Conservation (phyloP, 495 filamentous ascomycete species). For the Penicillium pancosmium region DNA sequence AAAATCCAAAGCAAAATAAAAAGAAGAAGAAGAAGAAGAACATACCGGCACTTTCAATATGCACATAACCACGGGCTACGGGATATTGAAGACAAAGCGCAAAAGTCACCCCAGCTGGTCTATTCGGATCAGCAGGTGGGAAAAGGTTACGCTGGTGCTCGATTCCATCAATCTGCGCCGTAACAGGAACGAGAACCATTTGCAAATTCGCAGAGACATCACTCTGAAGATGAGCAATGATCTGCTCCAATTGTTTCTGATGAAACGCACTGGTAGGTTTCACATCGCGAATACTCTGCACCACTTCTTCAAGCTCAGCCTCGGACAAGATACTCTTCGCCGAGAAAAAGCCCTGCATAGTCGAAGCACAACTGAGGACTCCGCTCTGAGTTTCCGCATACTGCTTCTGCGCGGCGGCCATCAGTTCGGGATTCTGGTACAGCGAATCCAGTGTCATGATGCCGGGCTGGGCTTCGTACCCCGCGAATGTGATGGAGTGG, state of each 20-base stretch:
- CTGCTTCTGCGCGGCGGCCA: slow-evolving; percentile 18
- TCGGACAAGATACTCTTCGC: slow-evolving; percentile 24
- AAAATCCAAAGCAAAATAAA: too few relatives aligned
- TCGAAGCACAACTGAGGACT: slow-evolving; percentile 16
- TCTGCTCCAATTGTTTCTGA: slow-evolving; percentile 26
- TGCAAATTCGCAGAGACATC: slow-evolving; percentile 31
- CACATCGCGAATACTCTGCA: slow-evolving; percentile 24
- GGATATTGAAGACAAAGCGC: slow-evolving; percentile 33
- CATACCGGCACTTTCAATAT: slow-evolving; percentile 44
- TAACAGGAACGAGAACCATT: slow-evolving; percentile 22
- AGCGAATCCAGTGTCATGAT: slow-evolving; percentile 1
- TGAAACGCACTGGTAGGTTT: slow-evolving; percentile 28
- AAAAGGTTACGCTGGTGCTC: slow-evolving; percentile 24
- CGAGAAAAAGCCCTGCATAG: slow-evolving; percentile 32
- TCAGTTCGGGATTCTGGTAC: neutral
- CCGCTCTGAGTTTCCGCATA: slow-evolving; percentile 21
- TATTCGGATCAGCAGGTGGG: slow-evolving; percentile 8
- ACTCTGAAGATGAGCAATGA: slow-evolving; percentile 28
- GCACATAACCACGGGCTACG: slow-evolving; percentile 58
- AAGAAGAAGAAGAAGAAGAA: neutral
- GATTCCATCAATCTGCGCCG: slow-evolving; percentile 18
- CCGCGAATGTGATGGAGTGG: slow-evolving; percentile 29
- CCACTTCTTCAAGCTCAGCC: slow-evolving; percentile 21
- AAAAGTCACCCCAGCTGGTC: slow-evolving; percentile 22
- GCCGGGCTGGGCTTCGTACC: slow-evolving; percentile 2